These are phyloP conservation scores for Blumeria graminis DNA, from an alignment of 2,329 filamentous ascomycete genomes.

Conservation along the genomic window DNA sequence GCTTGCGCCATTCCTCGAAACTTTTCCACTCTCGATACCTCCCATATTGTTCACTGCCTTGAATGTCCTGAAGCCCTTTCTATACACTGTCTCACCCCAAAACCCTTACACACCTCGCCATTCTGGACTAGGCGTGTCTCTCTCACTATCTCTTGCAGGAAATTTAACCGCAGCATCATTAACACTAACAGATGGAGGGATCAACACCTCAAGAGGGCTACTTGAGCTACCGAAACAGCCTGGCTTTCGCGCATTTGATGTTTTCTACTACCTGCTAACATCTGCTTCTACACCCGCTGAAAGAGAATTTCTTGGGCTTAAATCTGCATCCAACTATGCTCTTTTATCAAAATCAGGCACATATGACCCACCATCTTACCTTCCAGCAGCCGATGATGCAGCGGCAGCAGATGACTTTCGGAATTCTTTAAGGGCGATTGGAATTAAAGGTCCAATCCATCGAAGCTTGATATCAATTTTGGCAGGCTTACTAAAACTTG, in stretches of 20 bases:
- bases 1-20: constrained; percentile 54
- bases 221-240: constrained; percentile 54
- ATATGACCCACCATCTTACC: constrained; percentile 64
- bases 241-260: constrained; percentile 83
- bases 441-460: constrained; percentile 69
- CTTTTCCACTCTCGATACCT: constrained; percentile 59
- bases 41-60: constrained; percentile 53
- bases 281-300: constrained; percentile 77
- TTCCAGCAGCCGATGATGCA: constrained; percentile 78
- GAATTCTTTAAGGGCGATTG: constrained; percentile 64
- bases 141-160: constrained; percentile 62
- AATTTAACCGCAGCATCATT: constrained; percentile 53
- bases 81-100: constrained; percentile 65
- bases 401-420: constrained; percentile 88
- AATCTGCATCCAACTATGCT: constrained; percentile 50
- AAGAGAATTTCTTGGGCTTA: constrained; percentile 65
- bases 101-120: constrained; percentile 71
- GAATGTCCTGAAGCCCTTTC: constrained; percentile 61
- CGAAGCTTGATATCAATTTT: constrained; percentile 68
- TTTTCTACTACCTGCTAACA: constrained; percentile 89
- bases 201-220: constrained; percentile 62
- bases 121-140: constrained; percentile 53
- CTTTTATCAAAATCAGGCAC: constrained; percentile 66
- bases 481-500: constrained; percentile 71
- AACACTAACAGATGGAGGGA: constrained; percentile 63